These are phyloP conservation scores for Tolypocladium amazonense DNA, from an alignment of 2,329 filamentous ascomycete species.

Conservation along the genomic window DNA sequence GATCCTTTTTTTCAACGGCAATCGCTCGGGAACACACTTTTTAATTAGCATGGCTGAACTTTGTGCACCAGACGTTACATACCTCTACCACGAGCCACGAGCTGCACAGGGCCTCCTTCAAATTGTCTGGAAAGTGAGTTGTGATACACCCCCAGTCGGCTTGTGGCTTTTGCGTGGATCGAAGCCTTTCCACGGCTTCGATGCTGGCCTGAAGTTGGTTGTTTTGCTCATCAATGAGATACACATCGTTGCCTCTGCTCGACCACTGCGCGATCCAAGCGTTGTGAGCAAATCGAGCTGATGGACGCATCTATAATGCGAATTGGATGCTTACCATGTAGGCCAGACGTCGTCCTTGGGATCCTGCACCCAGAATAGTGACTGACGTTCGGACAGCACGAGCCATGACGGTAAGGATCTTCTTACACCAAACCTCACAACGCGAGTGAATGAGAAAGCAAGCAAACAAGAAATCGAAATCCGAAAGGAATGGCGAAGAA, in stretches of 20 bases:
- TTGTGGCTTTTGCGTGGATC: neutral
- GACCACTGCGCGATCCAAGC: constrained; percentile 11
- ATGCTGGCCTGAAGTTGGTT: constrained; percentile 15
- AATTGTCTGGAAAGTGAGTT: constrained; percentile 8
- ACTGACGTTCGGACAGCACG: constrained; percentile 7
- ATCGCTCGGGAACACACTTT: constrained; percentile 32
- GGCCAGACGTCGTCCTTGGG: constrained; percentile 18
- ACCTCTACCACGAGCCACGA: constrained; percentile 19
- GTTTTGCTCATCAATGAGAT: constrained; percentile 15
- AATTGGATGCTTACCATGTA: constrained; percentile 14
- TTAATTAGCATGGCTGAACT: neutral
- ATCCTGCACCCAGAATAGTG: constrained; percentile 17
- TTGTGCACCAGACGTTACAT: neutral
- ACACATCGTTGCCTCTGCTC: constrained; percentile 16
- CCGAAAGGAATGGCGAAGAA: neutral
- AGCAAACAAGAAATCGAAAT: neutral
- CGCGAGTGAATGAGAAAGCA: neutral
- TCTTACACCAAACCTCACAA: neutral
- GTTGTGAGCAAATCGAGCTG: too few relatives aligned
- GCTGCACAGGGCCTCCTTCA: constrained; percentile 9
- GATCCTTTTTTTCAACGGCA: constrained; percentile 27
- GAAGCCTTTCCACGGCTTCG: constrained; percentile 14
- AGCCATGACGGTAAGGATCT: neutral
- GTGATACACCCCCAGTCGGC: constrained; percentile 10
- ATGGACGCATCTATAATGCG: too few relatives aligned